phyloP scores from a whole-genome alignment of 768 basidiomycete genomes.

The Hirschioporus abietinus region DNA sequence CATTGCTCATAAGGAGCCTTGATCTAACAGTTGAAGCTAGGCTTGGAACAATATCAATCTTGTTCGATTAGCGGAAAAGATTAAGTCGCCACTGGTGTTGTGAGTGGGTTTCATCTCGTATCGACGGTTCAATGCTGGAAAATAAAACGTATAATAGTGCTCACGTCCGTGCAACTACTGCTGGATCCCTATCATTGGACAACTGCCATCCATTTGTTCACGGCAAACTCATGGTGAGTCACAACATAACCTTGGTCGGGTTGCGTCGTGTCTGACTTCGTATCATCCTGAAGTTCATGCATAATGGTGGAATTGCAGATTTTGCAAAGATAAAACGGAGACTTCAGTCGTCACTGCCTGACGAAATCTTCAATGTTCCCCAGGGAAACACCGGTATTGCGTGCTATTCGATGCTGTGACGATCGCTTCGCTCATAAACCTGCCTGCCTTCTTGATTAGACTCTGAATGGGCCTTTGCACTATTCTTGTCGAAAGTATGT shows the following conservation, averaged over 20 bases:
- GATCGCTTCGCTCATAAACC: constrained; percentile 2
- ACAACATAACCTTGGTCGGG: background rate
- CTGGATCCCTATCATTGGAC: constrained; percentile 85
- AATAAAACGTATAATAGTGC: constrained; percentile 40
- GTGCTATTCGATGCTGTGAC: background rate
- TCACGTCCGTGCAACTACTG: constrained; percentile 92
- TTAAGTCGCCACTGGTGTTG: constrained; percentile 95
- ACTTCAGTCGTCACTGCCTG: constrained; percentile 69
- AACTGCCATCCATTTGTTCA: constrained; percentile 95
- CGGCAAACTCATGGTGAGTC: constrained; percentile 81
- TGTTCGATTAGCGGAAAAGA: constrained; percentile 92
- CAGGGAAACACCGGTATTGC: constrained; percentile 79
- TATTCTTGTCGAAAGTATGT: constrained; percentile 77
- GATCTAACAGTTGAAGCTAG: constrained; percentile 30
- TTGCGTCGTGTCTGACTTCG: constrained; percentile 3
- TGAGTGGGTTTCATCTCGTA: constrained; percentile 31
- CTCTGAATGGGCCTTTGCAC: constrained; percentile 95
- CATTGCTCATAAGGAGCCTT: background rate
- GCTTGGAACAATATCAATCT: constrained; percentile 98
- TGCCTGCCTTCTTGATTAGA: constrained; percentile 38
- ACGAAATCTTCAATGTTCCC: constrained; percentile 81
- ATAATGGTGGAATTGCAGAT: constrained; percentile 89
- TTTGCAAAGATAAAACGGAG: constrained; percentile 77
- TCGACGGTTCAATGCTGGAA: constrained; percentile 6
- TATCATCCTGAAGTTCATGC: constrained; percentile 71